Evolutionary conservation across 2,329 filamentous ascomycete genomes (phyloP), one percentile per base, ranked within the genome.

Genomic region (Alternaria solani): DNA sequence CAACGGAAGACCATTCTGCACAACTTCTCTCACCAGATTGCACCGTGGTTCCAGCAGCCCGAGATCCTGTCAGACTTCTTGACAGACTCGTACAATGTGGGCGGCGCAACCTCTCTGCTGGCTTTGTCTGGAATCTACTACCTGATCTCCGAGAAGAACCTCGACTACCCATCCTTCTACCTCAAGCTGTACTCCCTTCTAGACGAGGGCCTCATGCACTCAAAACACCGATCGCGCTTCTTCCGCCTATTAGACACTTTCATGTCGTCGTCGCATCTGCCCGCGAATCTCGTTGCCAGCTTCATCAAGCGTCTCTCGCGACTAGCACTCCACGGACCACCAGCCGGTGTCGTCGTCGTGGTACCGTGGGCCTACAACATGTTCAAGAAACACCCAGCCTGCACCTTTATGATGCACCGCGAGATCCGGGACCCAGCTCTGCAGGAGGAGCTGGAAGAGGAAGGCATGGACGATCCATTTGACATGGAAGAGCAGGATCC

Each of bases 101-200:
- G 94, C 52, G 95, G 95, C 44, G 91, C 93, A 14, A 93, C 89
- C 48, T 94, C 95, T 5, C 84, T 99, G 5, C 86, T 97, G 20
- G 93, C 96, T 2, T 84, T 99, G 1, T 96, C 92, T 1, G 95
- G 95, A 52, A 89, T 99, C 46, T 99, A 97, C 81, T 95, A 96
- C 76, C 86, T 99, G 53, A 98, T 99, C 69, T 89, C 92, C 66
- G 88, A 95, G 75, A 92, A 92, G 75, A 99, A 99, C 76, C 85
- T 99, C 61, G 95, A 99, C 80, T 99, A 99, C 77, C 93, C 94
- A 1, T 90, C 89, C 4, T 99, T 99, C 81, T 99, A 96, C 81
- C 81, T 85, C 54, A 98, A 97, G 78, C 88, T 99, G 2, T 99
- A 99, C 81, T 96, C 93, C 9, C 85, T 99, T 1, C 86, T 99